Evolutionary conservation across 176 grass and related monocot species (phyloP), one percentile per base, ranked within the genome.

Genomic region (Alloteropsis semialata): DNA sequence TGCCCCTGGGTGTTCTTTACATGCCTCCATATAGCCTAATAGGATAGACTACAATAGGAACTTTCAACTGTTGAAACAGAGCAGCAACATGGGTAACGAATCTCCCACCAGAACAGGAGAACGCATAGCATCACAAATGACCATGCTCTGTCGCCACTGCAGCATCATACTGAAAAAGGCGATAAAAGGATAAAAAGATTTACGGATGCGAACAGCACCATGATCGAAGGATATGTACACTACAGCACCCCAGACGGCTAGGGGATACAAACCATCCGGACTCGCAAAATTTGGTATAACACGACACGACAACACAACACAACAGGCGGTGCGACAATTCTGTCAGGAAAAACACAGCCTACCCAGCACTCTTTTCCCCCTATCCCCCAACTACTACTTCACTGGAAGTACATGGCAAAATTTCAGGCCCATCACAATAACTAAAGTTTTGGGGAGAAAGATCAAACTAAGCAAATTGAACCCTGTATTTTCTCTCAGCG

Each of bases 271-370:
- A 76, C 42, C 44, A 51, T 21, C 14, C 39, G 71, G 5, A 14
- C 64, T 39, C 5, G 15, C 78, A 89, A 89, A 85, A 85, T 33
- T 85, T 83, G 80, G 65, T 78, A 82, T 66, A 72, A 85, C 78
- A 77, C 56, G 41, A 77, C 18, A 22, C 7, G 19, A 53, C 19
- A 53, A 45, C 14, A 49, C 27, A 50, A 69, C 74, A 61, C 58
- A 79, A 82, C 74, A 90, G 74, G 84, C 84, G 49, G 79, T 83
- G 88, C n/a, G 74, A 86, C 88, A 78, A 58, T 41, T 82, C 66
- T 59, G 74, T 87, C 72, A 79, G 65, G 73, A 83, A 86, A 90
- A 86, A 86, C 84, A 86, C 84, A 33, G 79, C 83, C 88, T 50
- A 85, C 61, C 77, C 77, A 66, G 45, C 64, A 18, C 87, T 65